A percentile compares a stretch with the other conserved stretches of the same genome.
Evolutionary conservation across 2,329 filamentous ascomycete genomes (phyloP).

Genomic region (Salinomyces thailandicus): DNA sequence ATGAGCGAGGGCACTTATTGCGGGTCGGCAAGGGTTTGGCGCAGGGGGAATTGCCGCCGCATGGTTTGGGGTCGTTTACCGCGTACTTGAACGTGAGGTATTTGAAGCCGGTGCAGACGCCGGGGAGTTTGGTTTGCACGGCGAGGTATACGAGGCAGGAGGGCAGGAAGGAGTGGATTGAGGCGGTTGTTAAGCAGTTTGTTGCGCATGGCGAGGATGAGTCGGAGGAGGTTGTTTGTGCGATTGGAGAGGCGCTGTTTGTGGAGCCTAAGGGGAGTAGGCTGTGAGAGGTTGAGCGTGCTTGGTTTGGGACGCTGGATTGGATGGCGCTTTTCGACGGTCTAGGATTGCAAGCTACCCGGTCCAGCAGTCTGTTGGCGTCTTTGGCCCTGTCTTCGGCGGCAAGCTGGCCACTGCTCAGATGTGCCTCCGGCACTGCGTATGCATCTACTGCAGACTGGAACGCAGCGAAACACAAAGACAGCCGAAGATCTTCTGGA

Average conservation of each 20-base stretch:
- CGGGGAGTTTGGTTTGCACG: constrained; percentile 38
- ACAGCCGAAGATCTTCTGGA: no score
- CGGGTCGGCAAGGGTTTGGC: constrained; percentile 8
- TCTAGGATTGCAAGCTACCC: no score
- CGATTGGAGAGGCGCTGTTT: constrained; percentile 46
- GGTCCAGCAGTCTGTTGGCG: no score
- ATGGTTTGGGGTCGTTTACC: constrained; percentile 32
- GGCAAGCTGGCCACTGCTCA: no score
- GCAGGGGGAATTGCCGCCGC: constrained; percentile 14
- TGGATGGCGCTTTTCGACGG: no score
- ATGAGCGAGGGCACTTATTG: constrained; percentile 15
- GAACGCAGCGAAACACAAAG: no score
- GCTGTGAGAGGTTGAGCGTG: constrained; percentile 6
- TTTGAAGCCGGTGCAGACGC: constrained; percentile 42
- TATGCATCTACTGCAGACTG: no score
- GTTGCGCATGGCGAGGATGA: constrained; percentile 19
- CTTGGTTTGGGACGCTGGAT: no score
- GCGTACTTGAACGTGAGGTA: constrained; percentile 48
- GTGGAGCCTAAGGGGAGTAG: constrained; percentile 20
- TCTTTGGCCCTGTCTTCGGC: no score
- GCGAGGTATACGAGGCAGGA: constrained; percentile 34
- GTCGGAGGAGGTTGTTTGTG: constrained; percentile 39
- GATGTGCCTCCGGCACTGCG: no score
- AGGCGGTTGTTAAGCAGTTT: constrained; percentile 34
- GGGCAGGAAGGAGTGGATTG: constrained; percentile 45